Evolutionary conservation across 2,329 filamentous ascomycete genomes (phyloP).

Genomic region (Didymella exigua): DNA sequence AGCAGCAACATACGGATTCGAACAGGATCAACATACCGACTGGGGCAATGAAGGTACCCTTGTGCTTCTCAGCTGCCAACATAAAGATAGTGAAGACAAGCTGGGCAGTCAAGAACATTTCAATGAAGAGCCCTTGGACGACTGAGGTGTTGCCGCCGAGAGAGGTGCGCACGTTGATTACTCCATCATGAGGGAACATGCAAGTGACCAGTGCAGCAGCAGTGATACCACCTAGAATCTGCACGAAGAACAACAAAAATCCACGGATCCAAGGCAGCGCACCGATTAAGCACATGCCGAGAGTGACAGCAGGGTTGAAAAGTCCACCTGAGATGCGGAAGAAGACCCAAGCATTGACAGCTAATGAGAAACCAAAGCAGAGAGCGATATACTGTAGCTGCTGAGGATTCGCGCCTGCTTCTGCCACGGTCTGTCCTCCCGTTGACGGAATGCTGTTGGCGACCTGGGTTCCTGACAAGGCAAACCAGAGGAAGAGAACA

Average conservation of each 20-base stretch:
- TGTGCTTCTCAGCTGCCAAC: slow-evolving; percentile 65
- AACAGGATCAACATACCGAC: slow-evolving; percentile 58
- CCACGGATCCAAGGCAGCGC: slow-evolving; percentile 24
- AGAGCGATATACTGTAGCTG: slow-evolving; percentile 49
- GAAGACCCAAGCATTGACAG: slow-evolving; percentile 50
- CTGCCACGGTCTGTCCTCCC: slow-evolving; percentile 18
- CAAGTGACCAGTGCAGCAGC: slow-evolving; percentile 31
- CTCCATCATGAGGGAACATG: slow-evolving; percentile 30
- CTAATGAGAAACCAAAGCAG: slow-evolving; percentile 49
- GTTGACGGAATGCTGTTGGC: slow-evolving; percentile 44
- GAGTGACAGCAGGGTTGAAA: slow-evolving; percentile 35
- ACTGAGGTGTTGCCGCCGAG: slow-evolving; percentile 22
- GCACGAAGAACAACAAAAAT: slow-evolving; percentile 24
- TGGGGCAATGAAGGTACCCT: slow-evolving; percentile 62
- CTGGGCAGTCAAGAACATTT: slow-evolving; percentile 32
- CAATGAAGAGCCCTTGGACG: slow-evolving; percentile 29
- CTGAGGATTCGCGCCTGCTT: slow-evolving; percentile 42
- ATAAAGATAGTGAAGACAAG: slow-evolving; percentile 53
- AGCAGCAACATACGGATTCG: neutral
- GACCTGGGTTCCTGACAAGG: slow-evolving; percentile 47
- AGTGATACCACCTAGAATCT: slow-evolving; percentile 34
- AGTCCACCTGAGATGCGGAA: slow-evolving; percentile 36
- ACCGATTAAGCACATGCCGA: slow-evolving; percentile 40
- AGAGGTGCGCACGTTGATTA: slow-evolving; percentile 26
- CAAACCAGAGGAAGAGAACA: slow-evolving; percentile 50